Conservation (phyloP, 805 yeast species). For the Teunomyces funiuensis region DNA sequence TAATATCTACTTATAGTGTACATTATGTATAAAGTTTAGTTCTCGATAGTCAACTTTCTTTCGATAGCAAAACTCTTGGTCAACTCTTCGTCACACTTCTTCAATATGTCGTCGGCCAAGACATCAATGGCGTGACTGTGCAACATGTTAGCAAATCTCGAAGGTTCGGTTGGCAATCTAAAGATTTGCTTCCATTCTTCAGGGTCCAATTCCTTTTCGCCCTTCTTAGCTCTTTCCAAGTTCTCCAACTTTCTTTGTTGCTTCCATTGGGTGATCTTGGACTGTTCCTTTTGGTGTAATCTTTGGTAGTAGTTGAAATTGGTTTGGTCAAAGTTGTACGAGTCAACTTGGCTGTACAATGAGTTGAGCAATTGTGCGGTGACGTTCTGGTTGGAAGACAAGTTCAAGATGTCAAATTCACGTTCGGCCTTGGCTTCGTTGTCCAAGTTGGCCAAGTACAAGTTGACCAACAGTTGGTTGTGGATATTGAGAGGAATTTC, state of each 20-base stretch:
- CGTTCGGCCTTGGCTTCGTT: conserved; percentile 18
- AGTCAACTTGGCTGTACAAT: conserved; percentile 67
- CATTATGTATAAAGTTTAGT: conserved; percentile 6
- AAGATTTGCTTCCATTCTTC: conserved; percentile 63
- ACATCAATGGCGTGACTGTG: conserved; percentile 66
- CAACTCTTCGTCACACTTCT: conserved; percentile 64
- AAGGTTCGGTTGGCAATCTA: conserved; percentile 72
- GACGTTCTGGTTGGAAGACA: conserved; percentile 43
- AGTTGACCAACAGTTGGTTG: conserved; percentile 66
- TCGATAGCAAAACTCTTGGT: conserved; percentile 61
- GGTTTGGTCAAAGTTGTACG: conserved; percentile 73
- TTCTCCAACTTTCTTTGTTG: conserved; percentile 67
- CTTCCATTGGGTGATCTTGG: conserved; percentile 74
- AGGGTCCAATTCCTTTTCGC: conserved; percentile 55
- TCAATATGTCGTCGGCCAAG: conserved; percentile 69
- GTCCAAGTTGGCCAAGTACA: conserved; percentile 42
- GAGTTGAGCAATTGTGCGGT: conserved; percentile 56
- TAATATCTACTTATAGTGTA: conserved; percentile 16
- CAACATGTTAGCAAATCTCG: conserved; percentile 70
- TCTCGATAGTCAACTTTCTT: conserved; percentile 43
- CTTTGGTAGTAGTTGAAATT: conserved; percentile 82
- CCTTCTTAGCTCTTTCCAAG: conserved; percentile 54
- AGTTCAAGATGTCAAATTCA: conserved; percentile 40
- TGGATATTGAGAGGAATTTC: conserved; percentile 67
- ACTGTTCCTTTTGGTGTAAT: conserved; percentile 65